Evolutionary conservation across 1,139 yeast genomes (phyloP).

Genomic region (Kodamaea sp.): DNA sequence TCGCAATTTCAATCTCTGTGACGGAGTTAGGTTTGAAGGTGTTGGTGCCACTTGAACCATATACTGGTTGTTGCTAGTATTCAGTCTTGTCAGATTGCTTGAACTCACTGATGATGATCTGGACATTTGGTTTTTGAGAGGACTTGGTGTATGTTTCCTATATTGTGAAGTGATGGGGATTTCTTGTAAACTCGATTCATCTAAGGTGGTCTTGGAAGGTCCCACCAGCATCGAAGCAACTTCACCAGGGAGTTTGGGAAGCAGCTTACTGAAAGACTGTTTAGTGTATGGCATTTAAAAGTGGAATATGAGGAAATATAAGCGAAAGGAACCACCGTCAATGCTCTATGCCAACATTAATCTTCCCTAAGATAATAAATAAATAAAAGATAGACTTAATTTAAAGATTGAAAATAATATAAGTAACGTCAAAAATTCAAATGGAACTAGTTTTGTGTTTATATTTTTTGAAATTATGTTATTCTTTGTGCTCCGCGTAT

Average conservation of each 20-base stretch:
- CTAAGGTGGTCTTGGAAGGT: too few species aligned
- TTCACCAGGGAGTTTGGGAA: too few species aligned
- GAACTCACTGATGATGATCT: constrained; percentile 20
- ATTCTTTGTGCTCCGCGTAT: too few species aligned
- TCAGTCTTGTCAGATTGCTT: constrained; percentile 10
- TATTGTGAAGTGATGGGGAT: neutral
- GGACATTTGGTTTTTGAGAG: constrained; percentile 18
- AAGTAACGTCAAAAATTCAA: too few species aligned
- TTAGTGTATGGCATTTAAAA: neutral
- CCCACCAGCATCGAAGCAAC: too few species aligned
- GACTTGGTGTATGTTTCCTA: constrained; percentile 16
- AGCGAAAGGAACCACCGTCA: neutral
- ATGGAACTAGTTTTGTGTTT: too few species aligned
- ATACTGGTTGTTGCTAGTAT: constrained; percentile 12
- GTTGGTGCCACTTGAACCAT: constrained; percentile 25
- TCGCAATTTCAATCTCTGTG: constrained; percentile 35
- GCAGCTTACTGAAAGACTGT: neutral
- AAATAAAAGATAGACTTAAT: too few species aligned
- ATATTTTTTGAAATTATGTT: too few species aligned
- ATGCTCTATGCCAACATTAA: neutral
- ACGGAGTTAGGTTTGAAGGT: constrained; percentile 34
- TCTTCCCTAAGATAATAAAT: neutral
- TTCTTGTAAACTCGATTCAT: neutral
- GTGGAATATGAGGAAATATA: neutral
- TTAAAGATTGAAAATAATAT: too few species aligned